A percentile compares a stretch with the other conserved stretches of the same genome.
Conservation (phyloP, 2,329 filamentous ascomycete species). For the Exophiala mesophila region DNA sequence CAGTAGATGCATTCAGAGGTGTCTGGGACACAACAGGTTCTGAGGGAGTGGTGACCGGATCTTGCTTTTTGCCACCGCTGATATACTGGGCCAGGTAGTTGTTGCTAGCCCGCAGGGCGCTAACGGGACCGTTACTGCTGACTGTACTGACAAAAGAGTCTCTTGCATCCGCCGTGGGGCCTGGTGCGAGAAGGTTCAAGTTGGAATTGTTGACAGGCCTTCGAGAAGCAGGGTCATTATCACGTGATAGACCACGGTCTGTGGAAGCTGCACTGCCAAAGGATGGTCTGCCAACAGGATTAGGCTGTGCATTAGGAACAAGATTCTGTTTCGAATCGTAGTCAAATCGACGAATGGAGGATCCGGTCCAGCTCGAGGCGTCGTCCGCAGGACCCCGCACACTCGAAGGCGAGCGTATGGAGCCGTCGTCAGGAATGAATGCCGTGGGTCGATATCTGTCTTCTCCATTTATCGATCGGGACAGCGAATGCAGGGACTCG, state of each 20-base stretch:
- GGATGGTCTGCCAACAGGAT: slow-evolving; percentile 50
- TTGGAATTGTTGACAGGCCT: slow-evolving; percentile 1
- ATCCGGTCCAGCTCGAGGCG: slow-evolving; percentile 50
- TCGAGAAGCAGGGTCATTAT: not conserved
- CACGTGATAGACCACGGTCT: slow-evolving; percentile 3
- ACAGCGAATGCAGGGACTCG: slow-evolving; percentile 82
- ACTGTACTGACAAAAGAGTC: slow-evolving; percentile 25
- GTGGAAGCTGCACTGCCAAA: slow-evolving; percentile 30
- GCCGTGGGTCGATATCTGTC: slow-evolving; percentile 72
- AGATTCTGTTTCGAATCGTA: slow-evolving; percentile 48
- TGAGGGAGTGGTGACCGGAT: slow-evolving; percentile 12
- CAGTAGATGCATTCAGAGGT: slow-evolving; percentile 16
- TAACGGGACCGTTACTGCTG: slow-evolving; percentile 29
- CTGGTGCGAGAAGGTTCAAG: slow-evolving; percentile 19
- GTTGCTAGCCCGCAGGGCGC: slow-evolving; percentile 33
- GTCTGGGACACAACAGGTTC: slow-evolving; percentile 18
- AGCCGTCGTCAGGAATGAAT: slow-evolving; percentile 49
- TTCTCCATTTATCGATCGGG: slow-evolving; percentile 68
- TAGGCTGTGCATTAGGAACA: slow-evolving; percentile 53
- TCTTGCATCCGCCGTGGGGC: slow-evolving; percentile 7
- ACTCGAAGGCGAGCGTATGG: slow-evolving; percentile 35
- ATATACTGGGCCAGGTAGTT: slow-evolving; percentile 37
- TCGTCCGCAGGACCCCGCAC: slow-evolving; percentile 41
- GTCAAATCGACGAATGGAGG: slow-evolving; percentile 33
- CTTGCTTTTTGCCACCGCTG: slow-evolving; percentile 28